A percentile compares a stretch with the other conserved stretches of the same genome.
Evolutionary conservation across 2,329 filamentous ascomycete species (phyloP).

Genomic region (Canariomyces notabilis): DNA sequence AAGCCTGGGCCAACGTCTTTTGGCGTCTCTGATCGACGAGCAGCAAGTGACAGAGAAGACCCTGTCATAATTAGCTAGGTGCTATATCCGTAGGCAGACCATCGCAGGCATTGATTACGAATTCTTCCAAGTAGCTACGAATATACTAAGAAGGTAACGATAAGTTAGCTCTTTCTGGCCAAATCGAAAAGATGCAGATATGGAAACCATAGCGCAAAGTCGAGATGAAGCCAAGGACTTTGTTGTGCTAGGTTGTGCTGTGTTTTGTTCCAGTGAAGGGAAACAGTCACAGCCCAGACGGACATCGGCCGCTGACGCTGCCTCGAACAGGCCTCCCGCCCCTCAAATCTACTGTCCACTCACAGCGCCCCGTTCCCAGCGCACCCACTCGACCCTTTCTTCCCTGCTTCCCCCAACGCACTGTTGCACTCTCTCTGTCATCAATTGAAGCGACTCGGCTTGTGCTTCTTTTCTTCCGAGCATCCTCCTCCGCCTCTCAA

Average conservation of each 20-base stretch:
- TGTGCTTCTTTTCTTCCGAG: slow-evolving; percentile 18
- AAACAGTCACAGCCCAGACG: neutral
- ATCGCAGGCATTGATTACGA: slow-evolving; percentile 10
- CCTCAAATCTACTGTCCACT: slow-evolving; percentile 21
- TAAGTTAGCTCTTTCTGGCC: too few relatives aligned
- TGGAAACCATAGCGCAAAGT: too few relatives aligned
- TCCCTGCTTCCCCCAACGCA: slow-evolving; percentile 19
- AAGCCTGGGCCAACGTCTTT: neutral
- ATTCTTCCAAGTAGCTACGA: neutral
- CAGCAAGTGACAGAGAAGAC: neutral
- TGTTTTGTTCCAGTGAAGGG: neutral
- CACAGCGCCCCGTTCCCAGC: slow-evolving; percentile 20
- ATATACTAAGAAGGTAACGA: too few relatives aligned
- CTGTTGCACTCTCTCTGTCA: slow-evolving; percentile 25
- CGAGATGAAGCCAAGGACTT: too few relatives aligned
- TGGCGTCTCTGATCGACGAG: slow-evolving; percentile 10
- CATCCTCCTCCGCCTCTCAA: slow-evolving; percentile 21
- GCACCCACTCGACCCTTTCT: slow-evolving; percentile 20
- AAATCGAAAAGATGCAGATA: too few relatives aligned
- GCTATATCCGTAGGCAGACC: neutral
- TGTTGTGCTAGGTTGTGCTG: neutral
- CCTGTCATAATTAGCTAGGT: neutral
- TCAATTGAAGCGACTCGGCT: slow-evolving; percentile 23
- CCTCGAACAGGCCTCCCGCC: slow-evolving; percentile 20
- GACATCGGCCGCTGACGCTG: slow-evolving; percentile 9